Evolutionary conservation across 2,329 filamentous ascomycete genomes (phyloP).

Genomic region (Tolypocladium sp.): DNA sequence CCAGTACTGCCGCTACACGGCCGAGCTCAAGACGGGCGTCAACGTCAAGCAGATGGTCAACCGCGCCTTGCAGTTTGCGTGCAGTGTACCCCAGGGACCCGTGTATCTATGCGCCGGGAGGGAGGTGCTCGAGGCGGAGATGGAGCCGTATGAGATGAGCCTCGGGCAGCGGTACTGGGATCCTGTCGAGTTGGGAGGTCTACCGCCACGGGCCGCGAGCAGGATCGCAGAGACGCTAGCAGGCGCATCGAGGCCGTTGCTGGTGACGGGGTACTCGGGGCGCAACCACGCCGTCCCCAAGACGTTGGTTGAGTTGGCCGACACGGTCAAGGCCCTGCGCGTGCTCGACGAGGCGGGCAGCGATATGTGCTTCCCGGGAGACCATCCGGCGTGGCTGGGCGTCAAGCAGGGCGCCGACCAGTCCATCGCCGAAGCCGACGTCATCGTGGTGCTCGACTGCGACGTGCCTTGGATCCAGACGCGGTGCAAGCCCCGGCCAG

Average conservation of each 20-base stretch:
- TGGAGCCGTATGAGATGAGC: slow-evolving; percentile 54
- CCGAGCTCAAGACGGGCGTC: slow-evolving; percentile 67
- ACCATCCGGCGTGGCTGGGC: slow-evolving; percentile 55
- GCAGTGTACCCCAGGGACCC: slow-evolving; percentile 61
- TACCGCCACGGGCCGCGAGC: slow-evolving; percentile 37
- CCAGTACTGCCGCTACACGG: slow-evolving; percentile 73
- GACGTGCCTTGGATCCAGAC: slow-evolving; percentile 86
- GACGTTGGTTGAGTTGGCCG: slow-evolving; percentile 54
- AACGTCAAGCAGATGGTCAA: slow-evolving; percentile 83
- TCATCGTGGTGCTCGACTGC: slow-evolving; percentile 73
- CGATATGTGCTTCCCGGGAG: slow-evolving; percentile 66
- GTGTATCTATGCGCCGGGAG: slow-evolving; percentile 66
- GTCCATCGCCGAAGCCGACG: slow-evolving; percentile 62
- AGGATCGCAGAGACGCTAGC: slow-evolving; percentile 50
- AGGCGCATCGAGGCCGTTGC: slow-evolving; percentile 50
- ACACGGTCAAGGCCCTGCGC: slow-evolving; percentile 53
- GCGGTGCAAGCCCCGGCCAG: slow-evolving; percentile 40
- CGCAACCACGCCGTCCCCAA: slow-evolving; percentile 50
- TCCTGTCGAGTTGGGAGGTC: slow-evolving; percentile 51
- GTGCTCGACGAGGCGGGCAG: slow-evolving; percentile 65
- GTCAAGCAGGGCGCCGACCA: slow-evolving; percentile 63
- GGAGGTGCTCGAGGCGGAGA: slow-evolving; percentile 74
- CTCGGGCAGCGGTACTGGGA: slow-evolving; percentile 54
- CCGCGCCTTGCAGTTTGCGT: slow-evolving; percentile 68
- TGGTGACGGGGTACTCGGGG: slow-evolving; percentile 62